A percentile compares a stretch with the other conserved stretches of the same genome.
Conservation (phyloP, 768 basidiomycete genomes). For the Ramaria sp. region DNA sequence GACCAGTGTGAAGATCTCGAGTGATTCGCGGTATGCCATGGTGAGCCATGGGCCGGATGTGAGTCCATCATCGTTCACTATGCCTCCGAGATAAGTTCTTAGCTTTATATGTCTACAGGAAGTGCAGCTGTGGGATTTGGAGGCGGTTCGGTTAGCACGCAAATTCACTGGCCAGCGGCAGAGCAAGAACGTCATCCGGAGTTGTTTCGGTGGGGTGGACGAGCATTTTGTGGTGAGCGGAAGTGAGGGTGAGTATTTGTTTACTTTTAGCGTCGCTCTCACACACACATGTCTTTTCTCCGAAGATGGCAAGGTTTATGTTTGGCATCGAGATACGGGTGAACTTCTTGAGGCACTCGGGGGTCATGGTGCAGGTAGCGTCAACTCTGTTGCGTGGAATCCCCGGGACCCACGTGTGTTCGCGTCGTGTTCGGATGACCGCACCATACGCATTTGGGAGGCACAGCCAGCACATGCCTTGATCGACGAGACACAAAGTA, state of each 20-base stretch:
- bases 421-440: conserved; percentile 93
- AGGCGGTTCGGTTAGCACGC: conserved; percentile 51
- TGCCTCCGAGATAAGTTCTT: conserved; percentile 9
- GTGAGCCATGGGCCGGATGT: conserved; percentile 85
- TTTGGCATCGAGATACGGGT: conserved; percentile 88
- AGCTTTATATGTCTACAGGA: conserved; percentile 42
- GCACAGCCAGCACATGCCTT: conserved; percentile 20
- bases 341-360: conserved; percentile 74
- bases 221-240: conserved; percentile 88
- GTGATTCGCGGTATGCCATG: conserved; percentile 78
- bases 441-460: conserved; percentile 87
- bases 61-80: conserved; percentile 20
- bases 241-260: conserved; percentile 71
- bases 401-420: conserved; percentile 84
- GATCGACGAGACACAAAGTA: background rate
- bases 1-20: conserved; percentile 79
- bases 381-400: conserved; percentile 97
- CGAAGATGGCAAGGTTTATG: conserved; percentile 84
- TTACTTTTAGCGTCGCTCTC: background rate
- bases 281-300: background rate
- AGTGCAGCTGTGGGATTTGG: conserved; percentile 79
- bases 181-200: conserved; percentile 75
- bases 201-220: conserved; percentile 87
- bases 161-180: conserved; percentile 84
- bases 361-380: conserved; percentile 83